Base-by-base conservation (phyloP, 2,329 filamentous ascomycete genomes). In the Penicillium capsulatum region DNA sequence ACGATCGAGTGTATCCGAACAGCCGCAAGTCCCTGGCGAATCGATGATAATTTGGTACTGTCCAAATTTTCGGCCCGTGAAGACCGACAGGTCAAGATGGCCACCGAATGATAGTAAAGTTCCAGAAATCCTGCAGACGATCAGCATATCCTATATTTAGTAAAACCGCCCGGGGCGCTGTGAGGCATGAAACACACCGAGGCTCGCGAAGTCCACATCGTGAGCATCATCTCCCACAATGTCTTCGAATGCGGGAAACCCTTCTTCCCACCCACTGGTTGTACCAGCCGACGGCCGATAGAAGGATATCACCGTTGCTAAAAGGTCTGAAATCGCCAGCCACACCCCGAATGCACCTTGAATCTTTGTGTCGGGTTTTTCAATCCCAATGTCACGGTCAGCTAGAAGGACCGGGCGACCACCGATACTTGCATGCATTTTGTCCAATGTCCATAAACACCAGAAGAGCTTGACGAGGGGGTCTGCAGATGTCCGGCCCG, bases 51-150 rank as follows among this genome's bases (percentile, higher is more conserved):
- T 4, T 69, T 72, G 3, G 69, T 70, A 22, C 69, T 66, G 30
- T 74, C 69, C 10, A 64, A 68, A 20, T 35, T 39, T 27, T 61
- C 52, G n/a, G 48, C 44, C 14, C 49, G 27, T 31, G 51, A 54
- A 28, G 72, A 72, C 29, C 75, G 73, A 55, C 76, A 75, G 3
- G 75, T 77, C 2, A 77, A 63, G 51, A 80, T 77, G 24, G 73
- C 74, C 36, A 77, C 73, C 15, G 72, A 69, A 50, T 79, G 72
- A 42, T 79, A 78, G 54, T 73, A 77, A 2, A 79, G 57, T 40
- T 79, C 76, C 6, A 79, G 58, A 4, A 76, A 64, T 10, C 67
- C 70, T 73, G 34, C 7, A 28, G 10, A 14, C 11, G 6, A 11
- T 28, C 11, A 28, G 17, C 19, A 9, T 22, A 9, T 22, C 5